Percentiles rank a stretch among this genome's conserved stretches.
Evolutionary conservation across 225 moss, liverwort and hornwort species (phyloP).

Genomic region (Pleurozium schreberi): DNA sequence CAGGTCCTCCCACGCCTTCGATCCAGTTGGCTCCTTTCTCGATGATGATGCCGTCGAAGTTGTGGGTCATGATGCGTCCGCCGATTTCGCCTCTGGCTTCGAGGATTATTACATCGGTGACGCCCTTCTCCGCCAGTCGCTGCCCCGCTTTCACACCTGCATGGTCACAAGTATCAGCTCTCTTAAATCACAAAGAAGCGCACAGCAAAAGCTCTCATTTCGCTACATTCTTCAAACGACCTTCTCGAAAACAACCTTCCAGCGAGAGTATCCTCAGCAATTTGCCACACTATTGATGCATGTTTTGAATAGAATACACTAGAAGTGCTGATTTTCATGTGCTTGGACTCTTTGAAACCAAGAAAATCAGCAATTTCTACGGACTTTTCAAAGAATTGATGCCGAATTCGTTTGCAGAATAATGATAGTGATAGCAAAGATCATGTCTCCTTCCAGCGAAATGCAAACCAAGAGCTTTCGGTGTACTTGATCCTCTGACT

Average conservation of each 20-base stretch:
- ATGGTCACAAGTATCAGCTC: background rate
- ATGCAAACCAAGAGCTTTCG: no score
- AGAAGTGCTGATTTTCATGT: background rate
- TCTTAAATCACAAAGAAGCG: no score
- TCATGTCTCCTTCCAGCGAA: no score
- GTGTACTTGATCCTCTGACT: no score
- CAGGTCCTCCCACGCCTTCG: conserved; percentile 63
- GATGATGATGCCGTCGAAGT: conserved; percentile 35
- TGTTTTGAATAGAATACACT: no score
- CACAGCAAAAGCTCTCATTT: background rate
- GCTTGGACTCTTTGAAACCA: background rate
- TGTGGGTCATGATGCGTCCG: conserved; percentile 47
- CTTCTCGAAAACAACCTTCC: background rate
- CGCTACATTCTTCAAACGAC: background rate
- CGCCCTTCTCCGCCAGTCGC: conserved; percentile 38
- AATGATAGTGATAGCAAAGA: no score
- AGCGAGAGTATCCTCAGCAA: background rate
- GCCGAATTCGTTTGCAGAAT: no score
- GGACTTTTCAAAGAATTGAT: background rate
- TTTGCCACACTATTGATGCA: no score
- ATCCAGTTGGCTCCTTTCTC: conserved; percentile 94
- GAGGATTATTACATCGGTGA: conserved; percentile 46
- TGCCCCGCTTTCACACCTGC: conserved; percentile 71
- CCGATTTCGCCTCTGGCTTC: conserved; percentile 61
- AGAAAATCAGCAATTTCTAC: background rate